Evolutionary conservation across 352 stramenopile species (phyloP).

Genomic region (Blastocystis sp.): DNA sequence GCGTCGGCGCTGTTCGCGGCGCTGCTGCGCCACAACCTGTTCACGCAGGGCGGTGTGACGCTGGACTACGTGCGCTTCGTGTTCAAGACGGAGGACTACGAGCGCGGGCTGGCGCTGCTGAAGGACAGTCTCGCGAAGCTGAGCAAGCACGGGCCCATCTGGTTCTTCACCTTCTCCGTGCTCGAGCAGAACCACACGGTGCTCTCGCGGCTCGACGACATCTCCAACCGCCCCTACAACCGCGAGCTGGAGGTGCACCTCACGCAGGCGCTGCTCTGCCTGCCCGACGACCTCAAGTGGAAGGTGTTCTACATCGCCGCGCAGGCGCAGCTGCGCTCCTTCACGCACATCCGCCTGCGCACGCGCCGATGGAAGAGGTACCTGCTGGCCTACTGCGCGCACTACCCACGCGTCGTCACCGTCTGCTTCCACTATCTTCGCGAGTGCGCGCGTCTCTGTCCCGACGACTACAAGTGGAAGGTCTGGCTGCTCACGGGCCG

Average conservation of each 20-base stretch:
- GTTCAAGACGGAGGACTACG: slow-evolving; percentile 48
- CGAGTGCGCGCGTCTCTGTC: not conserved
- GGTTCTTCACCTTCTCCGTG: slow-evolving; percentile 50
- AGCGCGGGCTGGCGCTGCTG: slow-evolving; percentile 8
- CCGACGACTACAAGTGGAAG: slow-evolving; percentile 50
- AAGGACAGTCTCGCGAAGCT: slow-evolving; percentile 8
- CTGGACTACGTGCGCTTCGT: slow-evolving; percentile 50
- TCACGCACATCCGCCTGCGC: slow-evolving; percentile 53
- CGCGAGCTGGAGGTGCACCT: not conserved
- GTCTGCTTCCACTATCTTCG: slow-evolving; percentile 26
- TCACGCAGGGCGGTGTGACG: not conserved
- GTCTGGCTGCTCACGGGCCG: slow-evolving; percentile 33
- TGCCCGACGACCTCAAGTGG: slow-evolving; percentile 24
- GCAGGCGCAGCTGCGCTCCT: slow-evolving; percentile 39
- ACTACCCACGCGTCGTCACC: not conserved
- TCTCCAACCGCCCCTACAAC: not conserved
- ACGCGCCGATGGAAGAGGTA: slow-evolving; percentile 1
- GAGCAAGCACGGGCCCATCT: slow-evolving; percentile 9
- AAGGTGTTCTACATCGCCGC: slow-evolving; percentile 58
- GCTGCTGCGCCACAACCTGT: not conserved
- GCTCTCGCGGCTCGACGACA: not conserved
- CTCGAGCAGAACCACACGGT: slow-evolving; percentile 45
- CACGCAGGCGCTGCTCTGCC: not conserved
- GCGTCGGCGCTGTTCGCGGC: slow-evolving; percentile 3
- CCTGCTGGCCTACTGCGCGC: slow-evolving; percentile 12